Evolutionary conservation across 768 basidiomycete genomes (phyloP), one percentile per base, ranked within the genome.

Genomic region (Podaxis sp.): DNA sequence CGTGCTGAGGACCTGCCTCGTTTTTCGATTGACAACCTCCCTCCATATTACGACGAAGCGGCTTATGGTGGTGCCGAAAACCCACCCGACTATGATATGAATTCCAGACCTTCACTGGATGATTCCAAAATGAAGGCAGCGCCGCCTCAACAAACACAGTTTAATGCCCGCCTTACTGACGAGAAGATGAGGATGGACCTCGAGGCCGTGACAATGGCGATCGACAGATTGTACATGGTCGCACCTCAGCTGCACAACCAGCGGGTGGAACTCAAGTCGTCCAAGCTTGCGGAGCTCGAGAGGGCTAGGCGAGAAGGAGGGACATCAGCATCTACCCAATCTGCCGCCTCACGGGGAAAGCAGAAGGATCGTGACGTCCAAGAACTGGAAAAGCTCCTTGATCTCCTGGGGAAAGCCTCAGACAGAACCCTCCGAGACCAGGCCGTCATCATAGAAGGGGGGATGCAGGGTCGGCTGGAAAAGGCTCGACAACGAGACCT

Each of bases 201-300:
- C 19, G 94, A 97, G 66, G 81, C 83, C 11, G 87, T 98, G 50
- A 85, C 92, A 0, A 82, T 84, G 72, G 95, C 97, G 33, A 96
- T 99, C 68, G 95, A 96, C 71, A 80, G 94, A 40, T 77, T 98
- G 11, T 93, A 97, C 72, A 73, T 84, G 7, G 91, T 89, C 33
- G 87, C 94, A 0, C 96, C 96, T 0, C 95, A 96, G 72, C 74
- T 98, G 46, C 85, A 90, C 63, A 90, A 96, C 71, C 96, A 99
- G 73, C 86, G 97, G 0, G 94, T 92, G n/a, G 95, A 96, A 72
- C 83, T 96, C 50, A 88, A 89, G 68, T 81, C 81, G 4, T 76
- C 84, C 25, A 91, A 93, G 70, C 82, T 93, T 12, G 80, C 81
- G n/a, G 82, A 93, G 74, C 83, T 94, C 78, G 90, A 93, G 73